Percentiles rank a stretch among this genome's conserved stretches.
phyloP scores from a whole-genome alignment of 345 rosid genomes.

The Salix purpurea region DNA sequence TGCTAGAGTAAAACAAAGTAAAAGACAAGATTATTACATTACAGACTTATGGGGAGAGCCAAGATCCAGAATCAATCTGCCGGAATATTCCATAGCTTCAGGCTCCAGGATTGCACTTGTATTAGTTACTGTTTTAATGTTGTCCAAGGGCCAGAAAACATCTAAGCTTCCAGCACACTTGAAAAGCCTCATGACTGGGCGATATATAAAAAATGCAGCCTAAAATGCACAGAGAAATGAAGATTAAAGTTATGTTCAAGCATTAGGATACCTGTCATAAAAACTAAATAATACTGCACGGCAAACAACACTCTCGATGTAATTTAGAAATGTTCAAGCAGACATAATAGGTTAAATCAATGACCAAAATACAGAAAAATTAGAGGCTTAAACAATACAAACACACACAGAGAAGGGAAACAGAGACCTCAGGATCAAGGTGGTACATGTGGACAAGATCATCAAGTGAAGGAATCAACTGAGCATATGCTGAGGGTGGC shows the following conservation, averaged over 20 bases:
- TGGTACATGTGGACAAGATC: slow-evolving; percentile 87
- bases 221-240: slow-evolving; percentile 28
- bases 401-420: slow-evolving; percentile 13
- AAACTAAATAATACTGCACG: neutral
- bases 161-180: slow-evolving; percentile 62
- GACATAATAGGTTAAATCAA: neutral
- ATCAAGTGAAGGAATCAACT: slow-evolving; percentile 74
- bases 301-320: neutral
- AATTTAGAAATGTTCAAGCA: neutral
- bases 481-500: slow-evolving; percentile 73
- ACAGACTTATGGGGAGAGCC: slow-evolving; percentile 53
- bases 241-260: neutral
- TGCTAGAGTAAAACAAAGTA: slow-evolving; percentile 13
- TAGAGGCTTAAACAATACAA: neutral
- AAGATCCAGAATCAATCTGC: slow-evolving; percentile 56
- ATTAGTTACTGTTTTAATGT: slow-evolving; percentile 37
- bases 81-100: slow-evolving; percentile 38
- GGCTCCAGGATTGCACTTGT: slow-evolving; percentile 33
- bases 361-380: neutral
- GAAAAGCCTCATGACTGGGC: slow-evolving; percentile 95
- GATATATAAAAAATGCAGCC: slow-evolving; percentile 95
- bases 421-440: slow-evolving; percentile 89
- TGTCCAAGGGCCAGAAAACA: slow-evolving; percentile 85
- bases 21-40: slow-evolving; percentile 36
- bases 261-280: neutral